Base-by-base conservation (phyloP, 805 yeast genomes). In the Spathaspora gorwiae region DNA sequence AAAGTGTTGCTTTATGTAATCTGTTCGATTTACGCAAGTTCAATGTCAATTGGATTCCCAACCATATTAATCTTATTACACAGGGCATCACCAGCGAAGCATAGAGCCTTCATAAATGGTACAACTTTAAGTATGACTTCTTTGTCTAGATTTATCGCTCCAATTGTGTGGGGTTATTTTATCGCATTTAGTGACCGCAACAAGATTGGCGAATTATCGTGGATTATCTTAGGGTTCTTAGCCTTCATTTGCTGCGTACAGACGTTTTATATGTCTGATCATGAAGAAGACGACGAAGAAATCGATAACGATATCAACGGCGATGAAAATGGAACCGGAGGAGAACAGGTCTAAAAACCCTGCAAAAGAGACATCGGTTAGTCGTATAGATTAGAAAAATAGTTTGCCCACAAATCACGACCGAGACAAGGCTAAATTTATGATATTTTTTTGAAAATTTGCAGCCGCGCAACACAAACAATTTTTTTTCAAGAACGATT, bases 91-190 rank as follows among this genome's bases (percentile, higher is more conserved):
- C 71, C 72, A 8, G 67, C 76, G 19, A 63, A 70, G 45, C 72
- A 77, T 48, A 65, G 81, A 27, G 81, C 81, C 1, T 68, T 75
- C 50, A 70, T 80, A 48, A 80, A 80, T 54, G 80, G 81, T n/a
- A 68, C 77, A 30, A 64, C 78, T 3, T 72, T 78, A 56, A 70
- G 79, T 26, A 67, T 73, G 31, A 59, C 74, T 43, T 62, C 66
- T 7, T 52, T 64, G 36, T 60, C 66, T 9, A 51, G 65, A 26
- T 61, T 57, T 40, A 42, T 54, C 8, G 66, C 65, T 2, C 68
- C 68, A 1, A 52, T 64, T 9, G 26, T 54, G 0, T 62, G 61
- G 46, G 68, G 68, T 6, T 60, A 56, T 43, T 45, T 64, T 46
- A 61, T 60, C 61, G 52, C 62, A 9, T 35, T 60, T 6, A 65